Evolutionary conservation across 2,329 filamentous ascomycete genomes (phyloP).

Genomic region (Cladophialophora immunda): DNA sequence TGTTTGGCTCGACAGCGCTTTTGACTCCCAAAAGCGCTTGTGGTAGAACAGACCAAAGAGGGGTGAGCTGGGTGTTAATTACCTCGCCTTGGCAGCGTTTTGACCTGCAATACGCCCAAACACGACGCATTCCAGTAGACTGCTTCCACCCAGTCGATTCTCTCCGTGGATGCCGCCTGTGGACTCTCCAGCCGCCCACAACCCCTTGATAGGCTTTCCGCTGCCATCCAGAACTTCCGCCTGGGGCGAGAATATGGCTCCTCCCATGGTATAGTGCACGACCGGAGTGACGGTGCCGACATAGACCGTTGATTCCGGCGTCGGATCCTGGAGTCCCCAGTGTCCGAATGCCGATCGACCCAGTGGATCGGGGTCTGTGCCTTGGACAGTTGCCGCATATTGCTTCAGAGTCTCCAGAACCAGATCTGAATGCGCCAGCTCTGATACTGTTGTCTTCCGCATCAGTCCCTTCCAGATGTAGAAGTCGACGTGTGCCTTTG

Average conservation of each 20-base stretch:
- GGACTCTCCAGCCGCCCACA: slow-evolving; percentile 72
- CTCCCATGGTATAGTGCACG: slow-evolving; percentile 74
- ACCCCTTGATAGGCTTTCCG: slow-evolving; percentile 59
- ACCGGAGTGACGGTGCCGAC: slow-evolving; percentile 70
- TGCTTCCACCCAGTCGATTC: slow-evolving; percentile 69
- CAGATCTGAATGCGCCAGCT: slow-evolving; percentile 51
- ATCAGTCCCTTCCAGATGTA: slow-evolving; percentile 71
- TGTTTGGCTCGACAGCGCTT: too few species aligned
- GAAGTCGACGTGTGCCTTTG: slow-evolving; percentile 67
- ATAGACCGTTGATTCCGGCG: slow-evolving; percentile 63
- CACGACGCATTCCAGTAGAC: slow-evolving; percentile 69
- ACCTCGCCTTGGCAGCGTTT: slow-evolving; percentile 55
- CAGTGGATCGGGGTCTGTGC: slow-evolving; percentile 53
- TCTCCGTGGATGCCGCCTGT: slow-evolving; percentile 71
- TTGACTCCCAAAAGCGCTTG: too few species aligned
- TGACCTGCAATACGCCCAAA: slow-evolving; percentile 68
- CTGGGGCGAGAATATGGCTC: slow-evolving; percentile 64
- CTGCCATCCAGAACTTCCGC: slow-evolving; percentile 59
- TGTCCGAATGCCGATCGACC: slow-evolving; percentile 63
- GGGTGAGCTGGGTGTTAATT: too few species aligned
- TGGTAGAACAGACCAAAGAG: too few species aligned
- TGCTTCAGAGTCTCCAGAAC: slow-evolving; percentile 56
- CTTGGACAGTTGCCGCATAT: slow-evolving; percentile 59
- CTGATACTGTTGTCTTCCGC: slow-evolving; percentile 62
- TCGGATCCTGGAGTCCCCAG: slow-evolving; percentile 62